These are phyloP conservation scores for Oryza meridionalis DNA, from an alignment of 176 grass and related monocot genomes.

Conservation along the genomic window DNA sequence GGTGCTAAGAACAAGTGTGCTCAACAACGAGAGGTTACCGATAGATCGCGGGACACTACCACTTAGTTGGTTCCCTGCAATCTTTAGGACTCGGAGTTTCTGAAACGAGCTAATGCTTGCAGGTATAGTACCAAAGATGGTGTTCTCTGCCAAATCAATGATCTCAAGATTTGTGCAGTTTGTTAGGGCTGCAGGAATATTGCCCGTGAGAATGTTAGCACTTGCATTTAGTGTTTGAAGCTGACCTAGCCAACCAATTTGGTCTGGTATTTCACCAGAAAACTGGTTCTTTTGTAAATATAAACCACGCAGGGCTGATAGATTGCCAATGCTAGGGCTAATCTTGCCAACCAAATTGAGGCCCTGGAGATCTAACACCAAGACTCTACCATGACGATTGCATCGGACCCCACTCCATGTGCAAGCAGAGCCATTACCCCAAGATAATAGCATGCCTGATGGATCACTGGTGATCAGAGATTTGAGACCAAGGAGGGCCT, in stretches of 20 bases:
- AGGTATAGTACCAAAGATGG: slow-evolving; percentile 38
- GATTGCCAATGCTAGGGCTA: slow-evolving; percentile 31
- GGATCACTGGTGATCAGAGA: slow-evolving; percentile 32
- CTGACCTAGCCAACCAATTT: slow-evolving; percentile 16
- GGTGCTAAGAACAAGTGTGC: slow-evolving; percentile 39
- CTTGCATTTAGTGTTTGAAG: slow-evolving; percentile 50
- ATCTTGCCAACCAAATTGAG: slow-evolving; percentile 27
- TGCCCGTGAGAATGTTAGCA: slow-evolving; percentile 41
- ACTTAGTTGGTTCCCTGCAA: slow-evolving; percentile 35
- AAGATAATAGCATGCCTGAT: slow-evolving; percentile 15
- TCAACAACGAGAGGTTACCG: slow-evolving; percentile 45
- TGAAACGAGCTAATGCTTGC: slow-evolving; percentile 22
- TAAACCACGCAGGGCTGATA: slow-evolving; percentile 31
- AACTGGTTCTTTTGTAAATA: background rate
- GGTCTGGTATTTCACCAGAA: background rate
- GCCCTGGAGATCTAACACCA: slow-evolving; percentile 10
- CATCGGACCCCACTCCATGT: slow-evolving; percentile 29
- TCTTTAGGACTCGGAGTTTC: slow-evolving; percentile 36
- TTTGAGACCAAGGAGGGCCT: slow-evolving; percentile 36
- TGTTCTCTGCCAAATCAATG: slow-evolving; percentile 47
- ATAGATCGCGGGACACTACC: slow-evolving; percentile 44
- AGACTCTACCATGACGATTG: background rate
- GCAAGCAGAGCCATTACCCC: slow-evolving; percentile 25
- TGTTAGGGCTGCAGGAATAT: slow-evolving; percentile 36
- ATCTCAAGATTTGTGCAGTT: slow-evolving; percentile 43